Conservation (phyloP, 1,284 basidiomycete species). For the Irpex rosettiformis region DNA sequence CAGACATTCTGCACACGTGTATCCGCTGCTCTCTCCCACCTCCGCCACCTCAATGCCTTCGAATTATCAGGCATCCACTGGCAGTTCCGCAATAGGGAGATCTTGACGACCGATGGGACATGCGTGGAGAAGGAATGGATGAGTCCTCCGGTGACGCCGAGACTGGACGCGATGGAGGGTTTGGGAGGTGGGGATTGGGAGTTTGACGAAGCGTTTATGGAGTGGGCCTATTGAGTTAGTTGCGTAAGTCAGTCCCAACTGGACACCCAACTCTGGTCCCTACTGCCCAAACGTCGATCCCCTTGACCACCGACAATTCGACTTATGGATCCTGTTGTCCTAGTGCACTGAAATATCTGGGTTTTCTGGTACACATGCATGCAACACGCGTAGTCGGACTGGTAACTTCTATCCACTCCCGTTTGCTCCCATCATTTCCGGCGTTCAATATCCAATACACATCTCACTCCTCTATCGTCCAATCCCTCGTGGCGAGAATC, state of each 20-base stretch:
- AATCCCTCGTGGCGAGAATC: background rate
- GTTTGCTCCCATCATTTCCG: too few species aligned
- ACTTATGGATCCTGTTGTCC: background rate
- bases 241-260: background rate
- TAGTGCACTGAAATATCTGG: too few species aligned
- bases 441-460: background rate
- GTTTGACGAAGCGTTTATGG: slow-evolving; percentile 28
- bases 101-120: slow-evolving; percentile 8
- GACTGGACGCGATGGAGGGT: slow-evolving; percentile 15
- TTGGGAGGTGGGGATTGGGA: slow-evolving; percentile 22
- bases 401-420: too few species aligned
- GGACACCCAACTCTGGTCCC: background rate
- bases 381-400: background rate
- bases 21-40: slow-evolving; percentile 48
- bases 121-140: slow-evolving; percentile 28
- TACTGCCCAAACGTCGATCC: background rate
- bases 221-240: slow-evolving; percentile 27
- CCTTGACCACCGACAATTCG: background rate
- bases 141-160: slow-evolving; percentile 28
- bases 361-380: background rate
- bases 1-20: slow-evolving; percentile 65
- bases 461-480: background rate
- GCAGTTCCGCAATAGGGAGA: slow-evolving; percentile 32
- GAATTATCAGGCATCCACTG: slow-evolving; percentile 74
- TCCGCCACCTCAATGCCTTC: slow-evolving; percentile 56